Evolutionary conservation across 139 green algal species (phyloP), one percentile per base, ranked within the genome.

Genomic region (Pleodorina starrii): DNA sequence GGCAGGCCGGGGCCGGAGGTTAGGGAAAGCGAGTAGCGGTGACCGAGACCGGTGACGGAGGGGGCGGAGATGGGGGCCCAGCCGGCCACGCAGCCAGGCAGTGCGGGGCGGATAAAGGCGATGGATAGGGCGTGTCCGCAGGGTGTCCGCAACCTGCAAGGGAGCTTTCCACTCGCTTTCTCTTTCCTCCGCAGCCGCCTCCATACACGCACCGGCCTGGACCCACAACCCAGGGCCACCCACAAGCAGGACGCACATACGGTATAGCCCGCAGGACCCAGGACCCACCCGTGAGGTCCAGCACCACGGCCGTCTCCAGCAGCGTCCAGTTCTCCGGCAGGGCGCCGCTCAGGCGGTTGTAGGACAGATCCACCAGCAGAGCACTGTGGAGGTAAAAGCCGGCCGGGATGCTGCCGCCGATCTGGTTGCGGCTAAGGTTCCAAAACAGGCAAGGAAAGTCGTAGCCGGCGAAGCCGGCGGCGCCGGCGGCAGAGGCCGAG

Each of bases 371-470:
- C 3, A 88, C 46, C 83, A 80, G 38, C 46, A 88, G 68, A 7
- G 83, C 83, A 25, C 43, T 71, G 36, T 82, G 68, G 42, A 89
- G 27, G 69, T 89, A 89, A 25, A 82, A 82, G 23, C 0, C 2
- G 0, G 35, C 0, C 11, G 84, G 84, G 10, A 89, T 46, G 35
- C 4, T 21, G 48, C 84, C 84, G 36, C 14, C 16, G 23, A 89
- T 43, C 19, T 10, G 16, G 50, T 89, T 89, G 48, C 71, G 69
- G 10, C 68, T 82, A 0, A 89, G 50, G 84, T 89, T 89, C 84
- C 84, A 89, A 21, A 89, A 57, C 48, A 89, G 84, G 59, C 48
- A 76, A 1, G 84, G 84, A 14, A 89, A 73, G 84, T 81, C 50
- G 23, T 48, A 59, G 48, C 84, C 68, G 25, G 6, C 27, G 72